phyloP scores from a whole-genome alignment of 202 grass and related monocot species.

The Alloteropsis angusta region DNA sequence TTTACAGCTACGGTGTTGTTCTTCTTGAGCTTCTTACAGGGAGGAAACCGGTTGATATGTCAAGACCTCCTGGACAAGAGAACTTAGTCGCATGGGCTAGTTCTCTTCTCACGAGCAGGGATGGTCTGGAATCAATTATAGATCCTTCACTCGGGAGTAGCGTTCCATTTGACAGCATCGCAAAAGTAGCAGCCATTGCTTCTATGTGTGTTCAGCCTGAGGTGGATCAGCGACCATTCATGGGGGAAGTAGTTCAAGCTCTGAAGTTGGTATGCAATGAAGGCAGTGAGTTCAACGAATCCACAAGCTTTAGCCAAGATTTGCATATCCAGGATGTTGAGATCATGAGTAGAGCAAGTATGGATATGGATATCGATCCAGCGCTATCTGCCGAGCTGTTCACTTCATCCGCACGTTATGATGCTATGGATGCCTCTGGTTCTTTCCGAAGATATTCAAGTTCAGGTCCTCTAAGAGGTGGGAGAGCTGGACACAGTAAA shows the following conservation, averaged over 20 bases:
- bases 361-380: conserved; percentile 35
- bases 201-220: conserved; percentile 99
- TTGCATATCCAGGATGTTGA: conserved; percentile 38
- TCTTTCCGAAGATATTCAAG: conserved; percentile 75
- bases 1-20: conserved; percentile 98
- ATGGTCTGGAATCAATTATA: conserved; percentile 60
- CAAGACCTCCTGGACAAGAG: conserved; percentile 82
- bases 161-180: conserved; percentile 57
- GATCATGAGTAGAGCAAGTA: conserved; percentile 35
- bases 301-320: conserved; percentile 47
- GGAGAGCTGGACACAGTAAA: conserved; percentile 24
- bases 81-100: conserved; percentile 87
- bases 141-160: conserved; percentile 55
- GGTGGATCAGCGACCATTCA: conserved; percentile 92
- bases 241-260: conserved; percentile 97
- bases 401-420: conserved; percentile 49
- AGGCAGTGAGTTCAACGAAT: conserved; percentile 52
- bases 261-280: conserved; percentile 82
- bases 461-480: conserved; percentile 59
- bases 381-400: conserved; percentile 33
- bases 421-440: conserved; percentile 54
- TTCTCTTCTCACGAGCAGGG: conserved; percentile 65
- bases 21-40: conserved; percentile 94
- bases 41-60: conserved; percentile 93
- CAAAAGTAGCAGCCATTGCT: conserved; percentile 92